phyloP scores from a whole-genome alignment of 106 monocot species.

The Allium cepa region DNA sequence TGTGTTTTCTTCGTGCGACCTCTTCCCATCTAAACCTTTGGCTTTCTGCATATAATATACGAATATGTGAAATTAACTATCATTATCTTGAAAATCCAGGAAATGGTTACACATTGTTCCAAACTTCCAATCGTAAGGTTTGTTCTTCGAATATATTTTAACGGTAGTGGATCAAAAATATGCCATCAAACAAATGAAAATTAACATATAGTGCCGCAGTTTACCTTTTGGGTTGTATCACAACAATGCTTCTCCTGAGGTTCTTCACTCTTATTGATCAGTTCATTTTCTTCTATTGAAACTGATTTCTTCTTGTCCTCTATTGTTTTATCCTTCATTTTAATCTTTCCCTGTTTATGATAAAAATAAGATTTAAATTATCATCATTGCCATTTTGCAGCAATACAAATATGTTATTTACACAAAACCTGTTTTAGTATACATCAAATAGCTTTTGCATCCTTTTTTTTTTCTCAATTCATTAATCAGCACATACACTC shows the following conservation, averaged over 20 bases:
- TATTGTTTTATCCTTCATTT: slow-evolving; percentile 6
- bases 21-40: background rate
- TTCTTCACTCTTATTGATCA: slow-evolving; percentile 17
- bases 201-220: background rate
- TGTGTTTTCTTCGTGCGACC: background rate
- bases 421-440: too few relatives aligned
- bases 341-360: slow-evolving; percentile 13
- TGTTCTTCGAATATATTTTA: too few relatives aligned
- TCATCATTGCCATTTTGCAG: background rate
- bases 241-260: slow-evolving; percentile 2
- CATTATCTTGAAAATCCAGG: too few relatives aligned
- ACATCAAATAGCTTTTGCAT: too few relatives aligned
- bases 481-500: too few relatives aligned
- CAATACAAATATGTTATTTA: background rate
- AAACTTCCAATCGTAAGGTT: too few relatives aligned
- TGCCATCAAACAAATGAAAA: background rate
- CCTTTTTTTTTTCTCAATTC: too few relatives aligned
- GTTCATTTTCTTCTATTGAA: slow-evolving; percentile 8
- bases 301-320: slow-evolving; percentile 10
- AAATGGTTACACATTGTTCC: too few relatives aligned
- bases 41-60: slow-evolving; percentile 2
- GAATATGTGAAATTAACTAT: too few relatives aligned
- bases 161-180: too few relatives aligned
- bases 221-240: slow-evolving; percentile 2
- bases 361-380: background rate